Conservation (phyloP, 345 rosid species). For the Hibiscus trionum region DNA sequence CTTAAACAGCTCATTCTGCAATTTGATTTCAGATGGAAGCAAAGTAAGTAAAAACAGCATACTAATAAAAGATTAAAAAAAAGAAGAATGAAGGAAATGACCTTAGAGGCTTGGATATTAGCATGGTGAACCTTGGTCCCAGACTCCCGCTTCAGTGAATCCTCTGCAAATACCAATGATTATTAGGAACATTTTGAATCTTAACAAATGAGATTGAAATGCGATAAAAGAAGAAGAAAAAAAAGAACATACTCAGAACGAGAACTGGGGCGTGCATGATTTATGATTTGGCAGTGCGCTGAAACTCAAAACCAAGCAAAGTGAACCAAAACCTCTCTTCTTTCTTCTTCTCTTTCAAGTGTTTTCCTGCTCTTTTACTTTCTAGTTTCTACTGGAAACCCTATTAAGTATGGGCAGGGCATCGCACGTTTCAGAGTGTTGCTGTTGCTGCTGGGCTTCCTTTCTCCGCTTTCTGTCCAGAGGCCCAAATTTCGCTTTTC, state of each 20-base stretch:
- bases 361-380: not conserved
- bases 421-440: not conserved
- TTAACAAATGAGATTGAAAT: not conserved
- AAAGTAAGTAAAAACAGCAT: not conserved
- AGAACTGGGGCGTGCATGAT: conserved; percentile 76
- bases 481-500: not conserved
- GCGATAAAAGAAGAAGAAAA: not conserved
- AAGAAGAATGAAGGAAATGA: not conserved
- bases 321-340: not conserved
- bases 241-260: conserved; percentile 58
- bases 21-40: not conserved
- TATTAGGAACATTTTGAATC: not conserved
- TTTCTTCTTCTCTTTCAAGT: not conserved
- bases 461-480: not conserved
- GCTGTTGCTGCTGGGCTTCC: not conserved
- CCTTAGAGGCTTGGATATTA: conserved; percentile 44
- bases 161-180: conserved; percentile 48
- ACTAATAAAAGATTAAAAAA: no score
- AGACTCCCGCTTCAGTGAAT: conserved; percentile 89
- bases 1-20: not conserved
- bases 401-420: not conserved
- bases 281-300: not conserved
- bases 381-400: not conserved
- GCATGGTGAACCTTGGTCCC: conserved; percentile 83
- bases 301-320: not conserved